phyloP scores from a whole-genome alignment of 768 basidiomycete species.

The Baorangia bicolor region DNA sequence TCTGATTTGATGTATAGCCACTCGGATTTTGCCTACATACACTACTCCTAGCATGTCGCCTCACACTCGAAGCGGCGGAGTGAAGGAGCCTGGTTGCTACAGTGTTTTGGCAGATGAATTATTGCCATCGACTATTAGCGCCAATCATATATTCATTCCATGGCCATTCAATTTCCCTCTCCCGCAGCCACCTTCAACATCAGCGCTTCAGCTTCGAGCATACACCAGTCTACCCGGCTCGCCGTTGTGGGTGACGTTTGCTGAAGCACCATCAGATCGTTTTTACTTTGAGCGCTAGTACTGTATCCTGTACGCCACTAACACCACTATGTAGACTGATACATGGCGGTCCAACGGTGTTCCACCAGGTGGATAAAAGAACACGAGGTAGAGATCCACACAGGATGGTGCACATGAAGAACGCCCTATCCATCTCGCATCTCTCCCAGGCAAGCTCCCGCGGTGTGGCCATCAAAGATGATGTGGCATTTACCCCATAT shows the following conservation, averaged over 20 bases:
- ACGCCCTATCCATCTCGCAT: not conserved
- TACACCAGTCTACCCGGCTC: not conserved
- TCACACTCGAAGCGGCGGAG: no score
- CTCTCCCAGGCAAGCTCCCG: constrained; percentile 38
- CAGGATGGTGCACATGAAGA: constrained; percentile 1
- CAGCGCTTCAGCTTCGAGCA: not conserved
- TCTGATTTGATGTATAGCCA: no score
- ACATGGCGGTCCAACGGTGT: constrained; percentile 3
- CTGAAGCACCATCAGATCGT: not conserved
- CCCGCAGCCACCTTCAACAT: not conserved
- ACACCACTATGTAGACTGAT: constrained; percentile 3
- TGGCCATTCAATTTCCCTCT: not conserved
- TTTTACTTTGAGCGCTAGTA: constrained; percentile 1
- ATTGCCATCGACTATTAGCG: not conserved
- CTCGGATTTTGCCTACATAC: no score
- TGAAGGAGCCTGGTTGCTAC: no score
- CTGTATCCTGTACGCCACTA: not conserved
- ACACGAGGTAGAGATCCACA: constrained; percentile 10
- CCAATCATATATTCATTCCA: not conserved
- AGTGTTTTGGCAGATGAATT: no score
- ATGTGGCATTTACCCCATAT: constrained; percentile 54
- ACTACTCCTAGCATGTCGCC: no score
- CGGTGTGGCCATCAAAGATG: not conserved
- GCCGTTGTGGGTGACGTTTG: no score
- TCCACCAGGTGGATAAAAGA: constrained; percentile 7